phyloP scores from a whole-genome alignment of 2,329 filamentous ascomycete genomes.

The Calonectria multiphialidica region DNA sequence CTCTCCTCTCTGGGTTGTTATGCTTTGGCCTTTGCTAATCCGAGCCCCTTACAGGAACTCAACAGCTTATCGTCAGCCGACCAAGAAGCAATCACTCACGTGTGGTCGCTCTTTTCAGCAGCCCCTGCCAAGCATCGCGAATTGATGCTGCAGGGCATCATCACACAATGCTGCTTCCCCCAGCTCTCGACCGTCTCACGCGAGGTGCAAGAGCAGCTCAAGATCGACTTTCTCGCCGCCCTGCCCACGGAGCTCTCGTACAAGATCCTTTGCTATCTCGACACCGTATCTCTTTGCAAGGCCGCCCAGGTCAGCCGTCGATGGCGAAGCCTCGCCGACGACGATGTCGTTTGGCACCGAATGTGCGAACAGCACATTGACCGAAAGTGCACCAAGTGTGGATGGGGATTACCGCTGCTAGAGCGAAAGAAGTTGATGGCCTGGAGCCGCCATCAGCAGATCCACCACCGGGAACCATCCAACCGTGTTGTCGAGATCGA shows the following conservation, averaged over 20 bases:
- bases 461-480: constrained; percentile 55
- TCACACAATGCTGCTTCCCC: constrained; percentile 97
- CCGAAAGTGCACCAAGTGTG: constrained; percentile 92
- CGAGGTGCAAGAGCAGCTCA: constrained; percentile 92
- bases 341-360: constrained; percentile 95
- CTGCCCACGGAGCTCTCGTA: constrained; percentile 92
- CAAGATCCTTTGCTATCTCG: constrained; percentile 92
- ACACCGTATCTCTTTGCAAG: constrained; percentile 94
- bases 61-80: constrained; percentile 85
- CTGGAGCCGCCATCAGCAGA: constrained; percentile 86
- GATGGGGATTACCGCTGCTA: constrained; percentile 91
- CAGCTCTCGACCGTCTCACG: constrained; percentile 94
- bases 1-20: neutral
- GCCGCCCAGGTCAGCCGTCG: constrained; percentile 92
- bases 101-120: constrained; percentile 98
- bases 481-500: constrained; percentile 42
- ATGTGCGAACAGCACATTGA: constrained; percentile 99
- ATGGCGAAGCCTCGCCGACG: constrained; percentile 93
- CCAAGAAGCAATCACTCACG: constrained; percentile 95
- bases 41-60: constrained; percentile 70
- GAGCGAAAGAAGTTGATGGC: constrained; percentile 90
- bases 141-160: constrained; percentile 95
- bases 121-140: constrained; percentile 94
- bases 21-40: constrained; percentile 12
- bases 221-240: constrained; percentile 95